A percentile compares a stretch with the other conserved stretches of the same genome.
Conservation (phyloP, 169 alveolate species). For the Cryptosporidium meleagridis region DNA sequence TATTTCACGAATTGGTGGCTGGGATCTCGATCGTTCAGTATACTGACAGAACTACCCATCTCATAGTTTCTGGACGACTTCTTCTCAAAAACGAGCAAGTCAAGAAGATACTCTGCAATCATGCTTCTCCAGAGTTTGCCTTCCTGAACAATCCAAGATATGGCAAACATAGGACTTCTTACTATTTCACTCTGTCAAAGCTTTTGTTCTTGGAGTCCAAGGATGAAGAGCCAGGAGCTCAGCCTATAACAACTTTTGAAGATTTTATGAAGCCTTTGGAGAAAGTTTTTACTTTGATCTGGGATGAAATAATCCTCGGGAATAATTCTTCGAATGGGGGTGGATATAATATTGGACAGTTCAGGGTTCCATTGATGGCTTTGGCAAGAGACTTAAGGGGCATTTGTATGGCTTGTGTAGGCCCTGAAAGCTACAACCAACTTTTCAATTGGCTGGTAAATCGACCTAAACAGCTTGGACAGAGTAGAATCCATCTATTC, state of each 20-base stretch:
- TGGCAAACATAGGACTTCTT: conserved; percentile 90
- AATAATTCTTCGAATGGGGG: conserved; percentile 62
- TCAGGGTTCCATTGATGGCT: conserved; percentile 87
- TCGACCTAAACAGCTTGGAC: conserved; percentile 85
- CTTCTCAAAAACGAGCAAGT: conserved; percentile 90
- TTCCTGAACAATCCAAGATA: conserved; percentile 79
- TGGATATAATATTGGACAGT: conserved; percentile 75
- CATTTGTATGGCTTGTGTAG: conserved; percentile 82
- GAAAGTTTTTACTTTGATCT: conserved; percentile 78
- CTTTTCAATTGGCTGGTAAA: conserved; percentile 90
- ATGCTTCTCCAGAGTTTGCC: conserved; percentile 80
- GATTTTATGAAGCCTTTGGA: conserved; percentile 86
- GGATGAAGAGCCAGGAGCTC: conserved; percentile 79
- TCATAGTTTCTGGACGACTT: conserved; percentile 91
- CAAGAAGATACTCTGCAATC: conserved; percentile 74
- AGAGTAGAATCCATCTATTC: conserved; percentile 83
- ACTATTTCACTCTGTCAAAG: conserved; percentile 90
- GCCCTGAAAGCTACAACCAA: conserved; percentile 87
- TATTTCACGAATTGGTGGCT: conserved; percentile 90
- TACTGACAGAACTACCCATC: conserved; percentile 88
- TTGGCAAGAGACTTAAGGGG: conserved; percentile 92
- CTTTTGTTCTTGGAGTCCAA: conserved; percentile 87
- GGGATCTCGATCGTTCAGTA: conserved; percentile 93
- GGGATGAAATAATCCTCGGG: conserved; percentile 80
- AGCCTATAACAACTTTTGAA: conserved; percentile 78